Percentiles rank a stretch among this genome's conserved stretches.
Conservation (phyloP, 2,329 filamentous ascomycete species). For the Trichoderma sp. region DNA sequence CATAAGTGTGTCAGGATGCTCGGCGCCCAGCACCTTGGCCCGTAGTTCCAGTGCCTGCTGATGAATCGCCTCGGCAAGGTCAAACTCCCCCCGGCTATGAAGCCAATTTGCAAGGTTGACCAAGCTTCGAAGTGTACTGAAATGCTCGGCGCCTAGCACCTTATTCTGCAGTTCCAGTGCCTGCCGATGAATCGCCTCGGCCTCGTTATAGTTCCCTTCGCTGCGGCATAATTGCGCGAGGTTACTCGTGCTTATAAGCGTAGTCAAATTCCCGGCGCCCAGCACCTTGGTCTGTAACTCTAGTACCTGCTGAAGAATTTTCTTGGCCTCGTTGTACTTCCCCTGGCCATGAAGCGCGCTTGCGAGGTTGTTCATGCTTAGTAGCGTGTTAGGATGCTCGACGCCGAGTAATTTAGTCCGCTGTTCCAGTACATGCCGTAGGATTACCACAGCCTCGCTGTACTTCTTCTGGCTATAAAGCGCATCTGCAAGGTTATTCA, state of each 20-base stretch:
- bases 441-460: conserved; percentile 1
- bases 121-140: not conserved
- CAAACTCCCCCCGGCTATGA: not conserved
- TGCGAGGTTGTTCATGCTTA: conserved; percentile 7
- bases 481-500: not conserved
- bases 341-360: not conserved
- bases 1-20: not conserved
- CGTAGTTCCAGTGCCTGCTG: not conserved
- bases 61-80: not conserved
- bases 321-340: conserved; percentile 9
- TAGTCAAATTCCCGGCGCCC: not conserved
- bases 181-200: not conserved
- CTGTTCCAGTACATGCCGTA: not conserved
- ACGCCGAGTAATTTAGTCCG: not conserved
- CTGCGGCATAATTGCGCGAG: not conserved
- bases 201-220: not conserved
- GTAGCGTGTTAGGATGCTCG: not conserved
- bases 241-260: not conserved
- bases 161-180: not conserved
- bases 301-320: not conserved
- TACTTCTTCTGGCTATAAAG: conserved; percentile 5
- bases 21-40: not conserved
- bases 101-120: not conserved
- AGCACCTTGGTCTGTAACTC: not conserved
- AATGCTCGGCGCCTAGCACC: not conserved